These are phyloP conservation scores for Epichloe hybrida DNA, from an alignment of 2,329 filamentous ascomycete genomes.

Conservation along the genomic window DNA sequence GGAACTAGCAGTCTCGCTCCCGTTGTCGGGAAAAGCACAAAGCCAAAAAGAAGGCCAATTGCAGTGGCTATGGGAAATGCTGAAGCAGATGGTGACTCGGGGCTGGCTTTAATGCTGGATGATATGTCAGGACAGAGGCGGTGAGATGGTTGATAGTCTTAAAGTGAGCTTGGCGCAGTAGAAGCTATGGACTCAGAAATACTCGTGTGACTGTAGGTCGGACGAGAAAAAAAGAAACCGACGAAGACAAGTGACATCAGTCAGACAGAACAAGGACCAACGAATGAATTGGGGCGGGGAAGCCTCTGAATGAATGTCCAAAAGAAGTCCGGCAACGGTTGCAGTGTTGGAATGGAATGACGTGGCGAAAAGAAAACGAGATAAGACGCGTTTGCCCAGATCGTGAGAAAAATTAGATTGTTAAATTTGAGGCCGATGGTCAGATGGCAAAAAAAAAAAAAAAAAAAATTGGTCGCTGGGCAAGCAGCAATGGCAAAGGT, in stretches of 20 bases:
- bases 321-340: background rate
- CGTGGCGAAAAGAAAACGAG: background rate
- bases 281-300: background rate
- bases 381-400: background rate
- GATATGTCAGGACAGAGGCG: background rate
- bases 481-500: too few species aligned
- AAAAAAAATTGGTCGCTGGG: background rate
- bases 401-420: background rate
- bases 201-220: background rate
- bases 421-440: background rate
- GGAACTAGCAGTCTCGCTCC: too few species aligned
- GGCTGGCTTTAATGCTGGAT: background rate
- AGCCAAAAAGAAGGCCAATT: background rate
- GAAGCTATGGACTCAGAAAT: background rate
- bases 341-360: background rate
- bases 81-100: background rate
- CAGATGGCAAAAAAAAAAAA: background rate
- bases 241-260: background rate
- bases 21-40: background rate
- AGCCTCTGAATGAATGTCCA: background rate
- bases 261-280: background rate
- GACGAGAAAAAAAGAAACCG: background rate
- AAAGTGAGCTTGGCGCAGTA: background rate
- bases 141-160: background rate
- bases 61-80: background rate